Conservation (phyloP, 1,139 yeast species). For the Chernovozyma aurita region DNA sequence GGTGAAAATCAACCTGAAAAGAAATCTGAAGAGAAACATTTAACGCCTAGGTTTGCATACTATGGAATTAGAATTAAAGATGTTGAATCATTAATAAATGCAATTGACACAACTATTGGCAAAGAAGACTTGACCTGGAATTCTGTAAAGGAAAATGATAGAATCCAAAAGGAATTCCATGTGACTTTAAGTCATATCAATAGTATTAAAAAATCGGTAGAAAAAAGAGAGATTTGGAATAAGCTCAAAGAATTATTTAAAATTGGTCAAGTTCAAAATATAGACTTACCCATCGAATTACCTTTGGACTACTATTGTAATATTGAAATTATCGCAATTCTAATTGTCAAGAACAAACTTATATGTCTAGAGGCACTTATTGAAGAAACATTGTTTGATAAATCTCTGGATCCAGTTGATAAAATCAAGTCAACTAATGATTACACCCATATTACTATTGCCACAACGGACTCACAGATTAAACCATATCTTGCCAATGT, state of each 20-base stretch:
- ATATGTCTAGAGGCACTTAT: slow-evolving; percentile 53
- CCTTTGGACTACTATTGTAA: slow-evolving; percentile 24
- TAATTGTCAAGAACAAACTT: slow-evolving; percentile 47
- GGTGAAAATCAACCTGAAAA: slow-evolving; percentile 5
- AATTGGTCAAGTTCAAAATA: neutral
- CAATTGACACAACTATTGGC: slow-evolving; percentile 1
- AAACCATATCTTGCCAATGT: slow-evolving; percentile 40
- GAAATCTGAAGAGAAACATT: slow-evolving; percentile 7
- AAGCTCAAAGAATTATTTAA: slow-evolving; percentile 12
- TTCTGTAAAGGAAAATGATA: slow-evolving; percentile 19
- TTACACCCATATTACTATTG: slow-evolving; percentile 69
- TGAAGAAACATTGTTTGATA: slow-evolving; percentile 4
- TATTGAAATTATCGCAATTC: slow-evolving; percentile 39
- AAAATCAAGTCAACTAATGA: slow-evolving; percentile 12
- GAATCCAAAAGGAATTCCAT: slow-evolving; percentile 63
- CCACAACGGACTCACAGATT: slow-evolving; percentile 45
- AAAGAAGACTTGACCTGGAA: slow-evolving; percentile 24
- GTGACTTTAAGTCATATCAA: slow-evolving; percentile 67
- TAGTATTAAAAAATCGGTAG: slow-evolving; percentile 21
- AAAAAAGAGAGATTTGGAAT: slow-evolving; percentile 22
- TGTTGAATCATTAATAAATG: neutral
- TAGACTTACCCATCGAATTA: neutral
- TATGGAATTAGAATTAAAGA: slow-evolving; percentile 21
- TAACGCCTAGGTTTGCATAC: slow-evolving; percentile 13
- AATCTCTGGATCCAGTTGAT: slow-evolving; percentile 19